Evolutionary conservation across 2,329 filamentous ascomycete genomes (phyloP).

Genomic region (Phialophora chinensis): DNA sequence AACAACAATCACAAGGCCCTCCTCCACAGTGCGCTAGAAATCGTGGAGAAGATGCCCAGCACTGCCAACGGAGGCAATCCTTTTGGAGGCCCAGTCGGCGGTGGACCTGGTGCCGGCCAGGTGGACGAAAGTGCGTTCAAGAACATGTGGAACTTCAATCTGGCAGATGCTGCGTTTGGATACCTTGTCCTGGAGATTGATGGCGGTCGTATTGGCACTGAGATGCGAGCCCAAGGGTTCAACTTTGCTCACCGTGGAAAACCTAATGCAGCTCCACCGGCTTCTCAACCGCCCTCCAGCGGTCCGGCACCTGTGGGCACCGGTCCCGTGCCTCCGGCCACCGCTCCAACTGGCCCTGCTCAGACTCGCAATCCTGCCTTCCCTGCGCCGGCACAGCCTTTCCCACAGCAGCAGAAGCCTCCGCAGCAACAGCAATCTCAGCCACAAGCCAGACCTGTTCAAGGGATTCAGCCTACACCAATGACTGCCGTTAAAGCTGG

Average conservation of each 20-base stretch:
- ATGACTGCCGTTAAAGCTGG: slow-evolving; percentile 29
- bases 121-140: slow-evolving; percentile 99
- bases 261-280: slow-evolving; percentile 25
- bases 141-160: slow-evolving; percentile 99
- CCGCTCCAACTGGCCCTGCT: slow-evolving; percentile 47
- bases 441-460: slow-evolving; percentile 40
- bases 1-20: slow-evolving; percentile 94
- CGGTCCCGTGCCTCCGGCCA: slow-evolving; percentile 34
- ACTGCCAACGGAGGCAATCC: slow-evolving; percentile 95
- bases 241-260: slow-evolving; percentile 91
- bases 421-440: slow-evolving; percentile 40
- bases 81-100: slow-evolving; percentile 83
- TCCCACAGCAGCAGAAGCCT: slow-evolving; percentile 44
- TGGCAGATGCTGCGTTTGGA: slow-evolving; percentile 96
- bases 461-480: slow-evolving; percentile 33
- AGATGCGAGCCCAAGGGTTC: slow-evolving; percentile 98
- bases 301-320: slow-evolving; percentile 11
- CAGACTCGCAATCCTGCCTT: slow-evolving; percentile 49
- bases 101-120: slow-evolving; percentile 74
- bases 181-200: slow-evolving; percentile 95
- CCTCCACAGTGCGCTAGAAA: slow-evolving; percentile 84
- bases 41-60: slow-evolving; percentile 97
- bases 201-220: slow-evolving; percentile 91
- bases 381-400: slow-evolving; percentile 48
- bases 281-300: slow-evolving; percentile 31